These are phyloP conservation scores for Aspergillus costaricaensis DNA, from an alignment of 2,329 filamentous ascomycete species.

Conservation along the genomic window DNA sequence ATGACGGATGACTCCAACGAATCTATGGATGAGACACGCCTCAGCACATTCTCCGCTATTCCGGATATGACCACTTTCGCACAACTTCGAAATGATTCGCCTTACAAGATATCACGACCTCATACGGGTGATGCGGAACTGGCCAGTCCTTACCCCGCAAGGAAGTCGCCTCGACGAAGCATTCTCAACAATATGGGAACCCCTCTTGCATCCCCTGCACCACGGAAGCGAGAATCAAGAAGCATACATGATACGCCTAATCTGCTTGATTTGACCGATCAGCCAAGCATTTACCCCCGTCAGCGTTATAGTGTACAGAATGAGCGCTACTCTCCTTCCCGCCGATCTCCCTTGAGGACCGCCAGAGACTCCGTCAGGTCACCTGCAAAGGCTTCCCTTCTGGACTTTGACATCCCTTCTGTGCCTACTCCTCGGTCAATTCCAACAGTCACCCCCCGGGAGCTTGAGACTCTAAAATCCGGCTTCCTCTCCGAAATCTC, in stretches of 20 bases:
- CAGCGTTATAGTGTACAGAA: constrained; percentile 48
- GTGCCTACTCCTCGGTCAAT: constrained; percentile 89
- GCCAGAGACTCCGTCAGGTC: constrained; percentile 39
- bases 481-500: constrained; percentile 89
- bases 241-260: constrained; percentile 67
- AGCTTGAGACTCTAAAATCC: constrained; percentile 90
- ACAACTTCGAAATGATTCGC: constrained; percentile 65
- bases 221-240: constrained; percentile 51
- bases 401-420: constrained; percentile 93
- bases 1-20: constrained; percentile 37
- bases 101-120: constrained; percentile 52
- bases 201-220: constrained; percentile 46
- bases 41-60: constrained; percentile 87
- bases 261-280: constrained; percentile 86
- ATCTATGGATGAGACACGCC: constrained; percentile 51
- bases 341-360: constrained; percentile 48
- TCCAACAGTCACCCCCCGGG: constrained; percentile 85
- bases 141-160: constrained; percentile 53
- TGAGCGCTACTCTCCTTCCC: constrained; percentile 41
- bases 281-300: constrained; percentile 60
- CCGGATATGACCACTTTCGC: constrained; percentile 85
- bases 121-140: constrained; percentile 38
- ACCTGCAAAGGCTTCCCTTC: constrained; percentile 64
- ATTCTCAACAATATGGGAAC: constrained; percentile 37
- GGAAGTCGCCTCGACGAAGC: constrained; percentile 36